Base-by-base conservation (phyloP, 345 rosid species). In the Luvunga scandens region DNA sequence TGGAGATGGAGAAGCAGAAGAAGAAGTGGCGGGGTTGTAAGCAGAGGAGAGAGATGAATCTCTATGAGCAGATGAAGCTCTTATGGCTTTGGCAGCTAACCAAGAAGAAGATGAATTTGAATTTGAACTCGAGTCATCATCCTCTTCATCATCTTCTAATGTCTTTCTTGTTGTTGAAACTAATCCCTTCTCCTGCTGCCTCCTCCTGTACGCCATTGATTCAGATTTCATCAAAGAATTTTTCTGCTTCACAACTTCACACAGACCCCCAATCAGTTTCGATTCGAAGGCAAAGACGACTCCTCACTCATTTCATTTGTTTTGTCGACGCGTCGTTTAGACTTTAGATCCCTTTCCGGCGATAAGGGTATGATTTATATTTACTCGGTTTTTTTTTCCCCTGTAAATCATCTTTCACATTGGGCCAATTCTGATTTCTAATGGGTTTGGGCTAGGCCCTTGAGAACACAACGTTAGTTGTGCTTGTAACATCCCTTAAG, bases 1-100 rank as follows among this genome's bases (percentile, higher is more conserved):
- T 56, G 83, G 68, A 6, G 83, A 69, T 6, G 76, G 39, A 68
- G 86, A 14, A 27, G 82, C 0, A 50, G 50, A 22, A 62, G 72
- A 6, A 6, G 50, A 3, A 4, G 79, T 28, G 31, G 83, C 56
- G 56, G 82, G 56, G 36, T 60, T 78, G 27, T 79, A 89, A 71
- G 92, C 95, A 66, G 95, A 87, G 60, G 93, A 90, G 71, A 91
- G 88, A 66, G 95, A 91, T 28, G 93, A 90, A 79, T 86, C 95
- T 73, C 84, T 88, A 75, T 81, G 84, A 10, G 98, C 93, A 21
- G 98, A 91, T 45, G 93, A 89, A 65, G 97, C 98, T 80, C 90
- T 83, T 19, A 93, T 93, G 27, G 99, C 98, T 83, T 88, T 92
- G n/a, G 98, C 95, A 25, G 91, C 89, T 42, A 89, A 85, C 3